phyloP scores from a whole-genome alignment of 805 yeast genomes.

The Myxozyma geophila region DNA sequence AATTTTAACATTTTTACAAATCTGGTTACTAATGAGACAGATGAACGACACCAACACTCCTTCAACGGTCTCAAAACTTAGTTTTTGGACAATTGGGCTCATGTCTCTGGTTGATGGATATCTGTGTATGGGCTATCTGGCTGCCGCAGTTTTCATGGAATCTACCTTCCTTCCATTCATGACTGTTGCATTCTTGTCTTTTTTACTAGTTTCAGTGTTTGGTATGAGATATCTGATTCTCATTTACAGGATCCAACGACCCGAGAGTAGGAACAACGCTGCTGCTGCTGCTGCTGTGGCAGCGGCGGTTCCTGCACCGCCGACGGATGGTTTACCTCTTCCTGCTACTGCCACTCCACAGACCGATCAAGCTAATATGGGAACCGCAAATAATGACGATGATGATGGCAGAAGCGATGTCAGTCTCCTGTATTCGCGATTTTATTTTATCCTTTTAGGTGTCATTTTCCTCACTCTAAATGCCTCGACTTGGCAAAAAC shows the following conservation, averaged over 20 bases:
- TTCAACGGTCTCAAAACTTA: conserved; percentile 72
- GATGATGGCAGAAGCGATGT: conserved; percentile 45
- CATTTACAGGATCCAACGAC: conserved; percentile 67
- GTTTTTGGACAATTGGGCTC: conserved; percentile 68
- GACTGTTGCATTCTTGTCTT: conserved; percentile 69
- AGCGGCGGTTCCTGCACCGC: conserved; percentile 38
- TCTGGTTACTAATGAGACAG: conserved; percentile 65
- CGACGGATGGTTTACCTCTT: conserved; percentile 39
- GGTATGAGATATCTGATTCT: conserved; percentile 62
- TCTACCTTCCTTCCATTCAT: conserved; percentile 68
- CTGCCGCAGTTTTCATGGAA: conserved; percentile 59
- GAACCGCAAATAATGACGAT: conserved; percentile 15
- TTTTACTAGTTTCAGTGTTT: conserved; percentile 57
- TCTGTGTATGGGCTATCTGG: conserved; percentile 62
- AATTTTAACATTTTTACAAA: conserved; percentile 55
- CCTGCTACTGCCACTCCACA: conserved; percentile 48
- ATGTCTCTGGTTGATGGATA: conserved; percentile 73
- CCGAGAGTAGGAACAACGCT: conserved; percentile 38
- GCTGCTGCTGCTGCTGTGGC: conserved; percentile 35
- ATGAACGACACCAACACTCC: conserved; percentile 77
- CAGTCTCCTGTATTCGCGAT: conserved; percentile 62
- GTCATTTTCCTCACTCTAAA: conserved; percentile 62
- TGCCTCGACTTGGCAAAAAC: conserved; percentile 66
- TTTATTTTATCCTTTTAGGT: conserved; percentile 57
- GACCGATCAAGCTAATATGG: conserved; percentile 51